Evolutionary conservation across 2,329 filamentous ascomycete genomes (phyloP).

Genomic region (Stylonectria norvegica): DNA sequence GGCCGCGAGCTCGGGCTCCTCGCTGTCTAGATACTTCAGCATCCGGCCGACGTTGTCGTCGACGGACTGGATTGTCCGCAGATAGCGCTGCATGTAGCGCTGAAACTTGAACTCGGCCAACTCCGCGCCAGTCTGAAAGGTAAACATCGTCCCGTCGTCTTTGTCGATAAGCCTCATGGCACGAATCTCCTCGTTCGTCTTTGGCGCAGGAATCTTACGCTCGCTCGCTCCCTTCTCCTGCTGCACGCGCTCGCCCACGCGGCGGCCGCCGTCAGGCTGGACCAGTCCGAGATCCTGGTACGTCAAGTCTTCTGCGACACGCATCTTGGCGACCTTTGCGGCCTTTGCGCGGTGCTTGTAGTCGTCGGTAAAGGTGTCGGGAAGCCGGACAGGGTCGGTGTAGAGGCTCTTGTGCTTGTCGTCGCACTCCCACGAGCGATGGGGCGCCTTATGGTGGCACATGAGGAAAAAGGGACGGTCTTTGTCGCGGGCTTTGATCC

Average conservation of each 20-base stretch:
- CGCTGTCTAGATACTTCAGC: conserved; percentile 40
- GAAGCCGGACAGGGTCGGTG: conserved; percentile 42
- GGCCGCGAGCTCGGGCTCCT: conserved; percentile 38
- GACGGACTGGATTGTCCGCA: conserved; percentile 49
- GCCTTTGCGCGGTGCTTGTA: conserved; percentile 52
- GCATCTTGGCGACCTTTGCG: conserved; percentile 49
- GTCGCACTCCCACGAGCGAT: conserved; percentile 50
- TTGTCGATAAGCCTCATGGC: conserved; percentile 40
- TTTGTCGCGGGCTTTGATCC: conserved; percentile 33
- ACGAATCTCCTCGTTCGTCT: conserved; percentile 10
- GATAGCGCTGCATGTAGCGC: conserved; percentile 54
- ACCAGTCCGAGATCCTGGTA: conserved; percentile 50
- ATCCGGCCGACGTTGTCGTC: conserved; percentile 51
- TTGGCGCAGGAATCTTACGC: conserved; percentile 25
- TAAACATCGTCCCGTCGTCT: conserved; percentile 44
- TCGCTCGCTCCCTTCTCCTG: conserved; percentile 25
- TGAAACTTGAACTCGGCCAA: conserved; percentile 54
- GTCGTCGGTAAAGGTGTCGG: conserved; percentile 52
- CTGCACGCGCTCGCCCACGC: conserved; percentile 35
- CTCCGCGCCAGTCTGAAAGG: conserved; percentile 39
- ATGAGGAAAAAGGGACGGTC: conserved; percentile 50
- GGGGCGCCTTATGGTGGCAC: conserved; percentile 56
- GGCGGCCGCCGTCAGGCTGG: conserved; percentile 47
- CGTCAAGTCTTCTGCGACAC: conserved; percentile 48
- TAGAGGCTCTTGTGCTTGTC: conserved; percentile 48